Base-by-base conservation (phyloP, 1,139 yeast species). In the Lodderomyces metapsilosis region DNA sequence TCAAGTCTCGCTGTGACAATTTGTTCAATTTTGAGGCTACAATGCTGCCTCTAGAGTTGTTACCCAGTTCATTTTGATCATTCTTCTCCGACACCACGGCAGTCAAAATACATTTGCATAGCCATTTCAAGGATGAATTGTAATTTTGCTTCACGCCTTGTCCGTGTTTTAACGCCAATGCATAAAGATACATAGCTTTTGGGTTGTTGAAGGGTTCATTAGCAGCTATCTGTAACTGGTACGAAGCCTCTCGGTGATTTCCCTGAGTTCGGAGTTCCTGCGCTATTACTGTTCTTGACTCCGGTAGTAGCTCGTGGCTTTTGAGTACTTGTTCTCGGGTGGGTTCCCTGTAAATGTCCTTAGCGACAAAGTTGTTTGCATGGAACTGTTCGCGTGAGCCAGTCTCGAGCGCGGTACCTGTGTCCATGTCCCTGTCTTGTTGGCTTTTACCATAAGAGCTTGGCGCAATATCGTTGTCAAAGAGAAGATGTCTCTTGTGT, bases 141-240 rank as follows among this genome's bases (percentile, higher is more conserved):
- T 78, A 76, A 56, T 83, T 83, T 45, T 73, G 76, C 22, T 78
- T 71, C 12, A 83, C 80, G 0, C 95, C 95, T 61, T 82, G 82
- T 1, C 94, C 95, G 43, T 76, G 69, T 43, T 85, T 68, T 24
- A 86, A 61, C 0, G 92, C 84, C 50, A 84, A 61, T 0, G 91
- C 88, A 56, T 85, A 86, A 30, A 84, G 59, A 37, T 81, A 72
- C 84, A 81, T 84, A 1, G 92, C 95, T 41, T 58, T 57, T 1
- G 72, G 66, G 35, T 82, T 79, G 49, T 71, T 71, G 49, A 76
- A 74, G 2, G 89, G 88, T 30, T 64, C 62, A 47, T 69, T 72
- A 1, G 88, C 83, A 2, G 84, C 82, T 28, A 77, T 68, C 49
- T 80, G 83, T 46, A 86, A 64, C 52, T 82, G 88, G 51, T 82